These are phyloP conservation scores for Didymella keratinophila DNA, from an alignment of 2,329 filamentous ascomycete species.

Conservation along the genomic window DNA sequence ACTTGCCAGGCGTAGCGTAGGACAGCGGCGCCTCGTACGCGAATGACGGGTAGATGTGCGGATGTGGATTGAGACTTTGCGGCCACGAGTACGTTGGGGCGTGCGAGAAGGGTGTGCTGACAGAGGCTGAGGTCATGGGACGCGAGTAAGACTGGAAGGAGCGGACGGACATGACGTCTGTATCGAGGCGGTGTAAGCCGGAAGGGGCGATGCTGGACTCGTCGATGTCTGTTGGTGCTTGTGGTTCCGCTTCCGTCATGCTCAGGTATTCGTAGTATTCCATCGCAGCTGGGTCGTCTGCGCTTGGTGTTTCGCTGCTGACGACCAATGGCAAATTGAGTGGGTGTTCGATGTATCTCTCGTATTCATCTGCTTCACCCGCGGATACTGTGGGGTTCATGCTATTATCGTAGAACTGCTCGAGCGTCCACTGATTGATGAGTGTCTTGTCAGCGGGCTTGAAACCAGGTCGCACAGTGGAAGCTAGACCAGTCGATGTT, in stretches of 20 bases:
- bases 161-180: slow-evolving; percentile 37
- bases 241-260: slow-evolving; percentile 49
- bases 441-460: slow-evolving; percentile 77
- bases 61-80: slow-evolving; percentile 28
- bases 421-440: slow-evolving; percentile 86
- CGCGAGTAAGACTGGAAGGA: slow-evolving; percentile 36
- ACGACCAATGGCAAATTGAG: slow-evolving; percentile 86
- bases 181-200: slow-evolving; percentile 31
- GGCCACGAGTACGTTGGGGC: slow-evolving; percentile 38
- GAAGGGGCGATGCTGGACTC: slow-evolving; percentile 26
- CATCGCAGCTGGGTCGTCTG: slow-evolving; percentile 58
- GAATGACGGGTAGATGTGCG: slow-evolving; percentile 25
- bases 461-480: slow-evolving; percentile 40
- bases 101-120: slow-evolving; percentile 47
- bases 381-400: slow-evolving; percentile 82
- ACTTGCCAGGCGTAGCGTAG: slow-evolving; percentile 43
- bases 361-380: slow-evolving; percentile 84
- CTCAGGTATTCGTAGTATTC: slow-evolving; percentile 86
- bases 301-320: slow-evolving; percentile 68
- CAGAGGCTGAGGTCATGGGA: slow-evolving; percentile 37
- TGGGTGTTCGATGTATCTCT: slow-evolving; percentile 85
- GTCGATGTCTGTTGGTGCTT: slow-evolving; percentile 28
- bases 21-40: slow-evolving; percentile 12
- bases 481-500: slow-evolving; percentile 38
- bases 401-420: slow-evolving; percentile 83